Percentiles rank a stretch among this genome's conserved stretches.
phyloP scores from a whole-genome alignment of 1,284 basidiomycete species.

The Heliocybe sulcata region DNA sequence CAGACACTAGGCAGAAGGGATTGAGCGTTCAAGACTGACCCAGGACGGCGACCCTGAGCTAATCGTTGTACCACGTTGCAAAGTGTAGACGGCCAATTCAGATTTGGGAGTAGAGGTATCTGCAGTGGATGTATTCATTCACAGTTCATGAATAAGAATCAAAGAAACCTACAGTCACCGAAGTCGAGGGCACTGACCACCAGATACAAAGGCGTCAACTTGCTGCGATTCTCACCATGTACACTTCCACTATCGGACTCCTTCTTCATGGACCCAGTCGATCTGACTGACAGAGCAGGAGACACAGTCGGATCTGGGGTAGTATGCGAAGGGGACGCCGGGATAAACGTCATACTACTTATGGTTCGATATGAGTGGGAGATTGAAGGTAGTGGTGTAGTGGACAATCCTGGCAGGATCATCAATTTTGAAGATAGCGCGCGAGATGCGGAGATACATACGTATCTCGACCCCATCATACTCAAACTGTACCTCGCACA shows the following conservation, averaged over 20 bases:
- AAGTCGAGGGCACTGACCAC: conserved; percentile 49
- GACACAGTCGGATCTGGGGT: conserved; percentile 8
- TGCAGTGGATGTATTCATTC: conserved; percentile 15
- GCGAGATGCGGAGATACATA: conserved; percentile 14
- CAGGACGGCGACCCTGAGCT: background rate
- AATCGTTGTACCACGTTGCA: conserved; percentile 20
- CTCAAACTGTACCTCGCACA: conserved; percentile 51
- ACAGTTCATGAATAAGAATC: conserved; percentile 6
- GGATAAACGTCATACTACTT: conserved; percentile 38
- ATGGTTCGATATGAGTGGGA: conserved; percentile 29
- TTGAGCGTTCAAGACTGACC: background rate
- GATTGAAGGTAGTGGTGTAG: conserved; percentile 38
- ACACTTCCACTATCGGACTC: conserved; percentile 5
- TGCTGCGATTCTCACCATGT: background rate
- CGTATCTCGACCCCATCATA: conserved; percentile 36
- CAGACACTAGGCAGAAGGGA: background rate
- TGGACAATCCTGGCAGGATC: conserved; percentile 23
- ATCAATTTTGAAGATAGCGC: background rate
- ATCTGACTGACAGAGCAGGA: conserved; percentile 9
- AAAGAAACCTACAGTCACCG: conserved; percentile 43
- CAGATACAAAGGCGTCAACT: conserved; percentile 33
- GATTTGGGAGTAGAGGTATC: conserved; percentile 45
- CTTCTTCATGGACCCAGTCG: background rate
- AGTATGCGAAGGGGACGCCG: conserved; percentile 22
- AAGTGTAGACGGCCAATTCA: conserved; percentile 30